Conservation (phyloP, 306 rosid species). For the Lagenaria siceraria region DNA sequence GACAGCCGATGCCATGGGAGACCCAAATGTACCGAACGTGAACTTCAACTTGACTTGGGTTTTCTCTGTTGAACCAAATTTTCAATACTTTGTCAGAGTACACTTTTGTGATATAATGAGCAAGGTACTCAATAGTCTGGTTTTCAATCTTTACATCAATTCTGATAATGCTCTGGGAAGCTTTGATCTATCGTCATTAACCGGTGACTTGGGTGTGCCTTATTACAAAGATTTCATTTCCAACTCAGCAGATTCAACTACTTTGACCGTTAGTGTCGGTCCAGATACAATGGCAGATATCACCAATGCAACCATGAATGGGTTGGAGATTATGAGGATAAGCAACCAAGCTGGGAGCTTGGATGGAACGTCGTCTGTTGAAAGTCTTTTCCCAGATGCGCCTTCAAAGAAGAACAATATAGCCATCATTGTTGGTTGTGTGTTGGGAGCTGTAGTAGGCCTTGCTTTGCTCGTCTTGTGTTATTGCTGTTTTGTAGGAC, state of each 20-base stretch:
- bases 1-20: constrained; percentile 69
- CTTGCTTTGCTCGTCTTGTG: constrained; percentile 40
- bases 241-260: constrained; percentile 35
- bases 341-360: constrained; percentile 58
- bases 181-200: constrained; percentile 60
- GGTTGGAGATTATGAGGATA: constrained; percentile 72
- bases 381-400: constrained; percentile 42
- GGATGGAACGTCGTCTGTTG: constrained; percentile 48
- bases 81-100: constrained; percentile 56
- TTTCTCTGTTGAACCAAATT: constrained; percentile 52
- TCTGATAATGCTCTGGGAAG: constrained; percentile 43
- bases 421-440: constrained; percentile 36
- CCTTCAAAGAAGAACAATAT: constrained; percentile 26
- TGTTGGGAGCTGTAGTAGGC: constrained; percentile 31
- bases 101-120: constrained; percentile 87
- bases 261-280: constrained; percentile 78
- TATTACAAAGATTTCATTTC: constrained; percentile 59
- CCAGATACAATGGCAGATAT: constrained; percentile 60
- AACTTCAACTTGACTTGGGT: constrained; percentile 97
- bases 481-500: constrained; percentile 29
- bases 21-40: constrained; percentile 40
- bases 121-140: constrained; percentile 51
- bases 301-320: constrained; percentile 65
- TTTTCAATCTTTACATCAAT: constrained; percentile 72
- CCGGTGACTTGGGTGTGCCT: constrained; percentile 54